Percentiles rank a stretch among this genome's conserved stretches.
phyloP scores from a whole-genome alignment of 805 yeast species.

The Yarrowia hollandica region DNA sequence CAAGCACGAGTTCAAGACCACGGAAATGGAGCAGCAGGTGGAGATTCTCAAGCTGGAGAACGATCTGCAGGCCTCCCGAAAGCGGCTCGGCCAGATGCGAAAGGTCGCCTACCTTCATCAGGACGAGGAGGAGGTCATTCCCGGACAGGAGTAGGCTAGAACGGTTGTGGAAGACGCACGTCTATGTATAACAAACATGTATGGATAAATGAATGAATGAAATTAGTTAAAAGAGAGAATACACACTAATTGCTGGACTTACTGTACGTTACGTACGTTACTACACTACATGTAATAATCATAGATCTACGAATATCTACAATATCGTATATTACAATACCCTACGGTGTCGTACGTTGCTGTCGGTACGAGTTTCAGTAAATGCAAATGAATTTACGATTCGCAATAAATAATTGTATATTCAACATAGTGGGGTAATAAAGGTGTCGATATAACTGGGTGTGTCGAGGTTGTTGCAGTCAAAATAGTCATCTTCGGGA shows the following conservation, averaged over 20 bases:
- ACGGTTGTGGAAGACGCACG: not conserved
- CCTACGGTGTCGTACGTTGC: too few relatives aligned
- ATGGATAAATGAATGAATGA: slow-evolving; percentile 13
- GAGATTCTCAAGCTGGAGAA: slow-evolving; percentile 82
- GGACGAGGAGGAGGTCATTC: slow-evolving; percentile 49
- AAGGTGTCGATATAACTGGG: not conserved
- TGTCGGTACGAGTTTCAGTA: too few relatives aligned
- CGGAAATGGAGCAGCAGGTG: slow-evolving; percentile 91
- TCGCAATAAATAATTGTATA: slow-evolving; percentile 9
- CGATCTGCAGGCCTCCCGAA: slow-evolving; percentile 67
- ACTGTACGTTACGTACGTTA: too few relatives aligned
- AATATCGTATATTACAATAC: too few relatives aligned
- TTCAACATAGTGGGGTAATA: not conserved
- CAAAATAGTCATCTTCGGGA: not conserved
- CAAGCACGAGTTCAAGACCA: slow-evolving; percentile 77
- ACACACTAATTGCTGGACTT: too few relatives aligned
- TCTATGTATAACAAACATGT: not conserved
- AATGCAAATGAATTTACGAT: too few relatives aligned
- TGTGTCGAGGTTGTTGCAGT: not conserved
- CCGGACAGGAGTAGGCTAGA: slow-evolving; percentile 15
- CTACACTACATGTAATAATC: too few relatives aligned
- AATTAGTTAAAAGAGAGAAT: too few relatives aligned
- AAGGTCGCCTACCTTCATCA: slow-evolving; percentile 73
- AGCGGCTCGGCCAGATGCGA: slow-evolving; percentile 80
- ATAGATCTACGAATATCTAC: too few relatives aligned